Evolutionary conservation across 1,284 basidiomycete species (phyloP).

Genomic region (Ceratobasidium papillatum): DNA sequence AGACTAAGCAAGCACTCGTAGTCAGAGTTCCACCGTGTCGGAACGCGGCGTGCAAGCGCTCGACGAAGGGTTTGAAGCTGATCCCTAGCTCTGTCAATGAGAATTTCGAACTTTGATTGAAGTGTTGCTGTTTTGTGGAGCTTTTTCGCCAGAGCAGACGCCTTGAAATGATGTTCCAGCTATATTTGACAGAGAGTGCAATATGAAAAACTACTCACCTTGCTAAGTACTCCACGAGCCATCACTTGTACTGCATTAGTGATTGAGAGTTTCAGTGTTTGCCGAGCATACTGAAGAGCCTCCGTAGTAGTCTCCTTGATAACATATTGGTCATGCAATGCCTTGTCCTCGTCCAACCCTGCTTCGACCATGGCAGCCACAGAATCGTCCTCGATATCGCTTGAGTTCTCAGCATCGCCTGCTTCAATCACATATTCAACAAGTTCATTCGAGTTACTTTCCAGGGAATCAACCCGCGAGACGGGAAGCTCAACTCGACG

Average conservation of each 20-base stretch:
- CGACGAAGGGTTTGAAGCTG: not conserved
- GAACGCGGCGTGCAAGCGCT: not conserved
- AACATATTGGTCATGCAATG: not conserved
- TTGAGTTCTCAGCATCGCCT: too few species aligned
- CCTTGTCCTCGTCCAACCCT: not conserved
- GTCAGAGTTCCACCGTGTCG: slow-evolving; percentile 20
- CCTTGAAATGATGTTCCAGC: not conserved
- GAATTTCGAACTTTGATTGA: not conserved
- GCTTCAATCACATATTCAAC: not conserved
- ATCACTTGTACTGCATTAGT: not conserved
- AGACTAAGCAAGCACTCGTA: not conserved
- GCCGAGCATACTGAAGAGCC: not conserved
- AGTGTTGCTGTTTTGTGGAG: not conserved
- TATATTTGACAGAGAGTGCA: not conserved
- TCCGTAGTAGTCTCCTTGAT: not conserved
- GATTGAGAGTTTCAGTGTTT: not conserved
- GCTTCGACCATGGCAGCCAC: not conserved
- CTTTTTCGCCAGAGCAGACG: not conserved
- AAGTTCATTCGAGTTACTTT: not conserved
- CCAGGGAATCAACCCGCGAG: not conserved
- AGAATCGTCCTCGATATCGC: not conserved
- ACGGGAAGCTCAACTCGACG: not conserved
- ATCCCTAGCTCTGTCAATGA: not conserved
- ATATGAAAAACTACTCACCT: not conserved
- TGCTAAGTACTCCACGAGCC: not conserved